Conservation (phyloP, 2,329 filamentous ascomycete species). For the Fusarium multiceps region DNA sequence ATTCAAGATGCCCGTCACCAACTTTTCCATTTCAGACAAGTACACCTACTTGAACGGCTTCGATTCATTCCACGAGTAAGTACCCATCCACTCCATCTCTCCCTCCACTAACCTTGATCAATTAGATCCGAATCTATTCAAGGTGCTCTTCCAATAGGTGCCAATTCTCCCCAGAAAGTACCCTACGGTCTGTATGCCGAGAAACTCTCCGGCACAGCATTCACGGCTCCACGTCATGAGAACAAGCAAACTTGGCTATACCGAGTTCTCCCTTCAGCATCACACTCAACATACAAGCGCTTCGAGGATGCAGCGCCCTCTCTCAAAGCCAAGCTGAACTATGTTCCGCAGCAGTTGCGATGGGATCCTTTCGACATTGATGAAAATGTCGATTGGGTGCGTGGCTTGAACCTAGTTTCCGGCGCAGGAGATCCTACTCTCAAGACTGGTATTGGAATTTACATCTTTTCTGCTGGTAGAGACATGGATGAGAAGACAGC, state of each 20-base stretch:
- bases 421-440: conserved; percentile 82
- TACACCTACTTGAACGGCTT: conserved; percentile 85
- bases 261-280: conserved; percentile 72
- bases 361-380: conserved; percentile 86
- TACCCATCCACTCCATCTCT: accelerated
- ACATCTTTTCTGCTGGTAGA: conserved; percentile 80
- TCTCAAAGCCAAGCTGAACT: conserved; percentile 47
- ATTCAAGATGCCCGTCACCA: conserved; percentile 36
- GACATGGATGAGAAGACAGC: conserved; percentile 78
- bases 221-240: conserved; percentile 74
- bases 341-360: conserved; percentile 78
- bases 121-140: conserved; percentile 77
- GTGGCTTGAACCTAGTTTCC: conserved; percentile 74
- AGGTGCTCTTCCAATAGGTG: conserved; percentile 77
- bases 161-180: conserved; percentile 85
- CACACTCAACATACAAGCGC: conserved; percentile 62
- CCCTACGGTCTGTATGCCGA: conserved; percentile 84
- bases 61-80: conserved; percentile 75
- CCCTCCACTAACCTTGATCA: accelerated
- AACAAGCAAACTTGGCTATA: conserved; percentile 80
- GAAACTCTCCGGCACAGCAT: conserved; percentile 77
- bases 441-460: conserved; percentile 84
- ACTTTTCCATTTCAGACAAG: conserved; percentile 53
- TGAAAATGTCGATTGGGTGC: conserved; percentile 65
- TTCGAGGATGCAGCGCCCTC: neutral